A percentile compares a stretch with the other conserved stretches of the same genome.
Conservation (phyloP, 2,329 filamentous ascomycete species). For the Fusarium solani-melongenae region DNA sequence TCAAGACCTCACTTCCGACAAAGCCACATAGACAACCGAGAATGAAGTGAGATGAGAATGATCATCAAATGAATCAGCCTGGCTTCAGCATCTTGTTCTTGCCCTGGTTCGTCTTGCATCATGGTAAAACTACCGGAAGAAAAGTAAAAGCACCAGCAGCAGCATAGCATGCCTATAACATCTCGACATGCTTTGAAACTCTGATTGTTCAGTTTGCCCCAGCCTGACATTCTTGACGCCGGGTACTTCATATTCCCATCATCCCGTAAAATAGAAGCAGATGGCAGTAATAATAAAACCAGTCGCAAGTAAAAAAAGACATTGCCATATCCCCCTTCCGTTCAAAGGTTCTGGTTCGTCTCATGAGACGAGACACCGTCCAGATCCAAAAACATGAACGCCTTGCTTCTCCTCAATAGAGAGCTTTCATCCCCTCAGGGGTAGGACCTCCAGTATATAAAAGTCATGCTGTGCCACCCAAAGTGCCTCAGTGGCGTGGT, state of each 20-base stretch:
- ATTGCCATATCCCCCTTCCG: not conserved
- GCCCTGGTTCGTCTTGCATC: slow-evolving; percentile 4
- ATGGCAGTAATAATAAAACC: slow-evolving; percentile 2
- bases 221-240: not conserved
- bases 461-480: slow-evolving; percentile 6
- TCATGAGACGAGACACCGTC: slow-evolving; percentile 2
- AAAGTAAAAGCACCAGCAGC: not conserved
- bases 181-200: slow-evolving; percentile 6
- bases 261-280: slow-evolving; percentile 1
- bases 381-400: slow-evolving; percentile 22
- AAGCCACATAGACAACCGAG: not conserved
- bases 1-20: not conserved
- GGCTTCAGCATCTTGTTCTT: not conserved
- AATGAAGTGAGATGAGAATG: not conserved
- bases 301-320: not conserved
- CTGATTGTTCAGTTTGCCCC: slow-evolving; percentile 16
- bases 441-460: slow-evolving; percentile 9
- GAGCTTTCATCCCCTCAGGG: not conserved
- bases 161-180: slow-evolving; percentile 10
- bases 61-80: not conserved
- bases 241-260: not conserved
- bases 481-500: not conserved
- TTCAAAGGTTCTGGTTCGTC: not conserved
- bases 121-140: slow-evolving; percentile 7
- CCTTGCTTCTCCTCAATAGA: slow-evolving; percentile 9